Conservation (phyloP, 108 stramenopile genomes). For the Skeletonema tropicum region DNA sequence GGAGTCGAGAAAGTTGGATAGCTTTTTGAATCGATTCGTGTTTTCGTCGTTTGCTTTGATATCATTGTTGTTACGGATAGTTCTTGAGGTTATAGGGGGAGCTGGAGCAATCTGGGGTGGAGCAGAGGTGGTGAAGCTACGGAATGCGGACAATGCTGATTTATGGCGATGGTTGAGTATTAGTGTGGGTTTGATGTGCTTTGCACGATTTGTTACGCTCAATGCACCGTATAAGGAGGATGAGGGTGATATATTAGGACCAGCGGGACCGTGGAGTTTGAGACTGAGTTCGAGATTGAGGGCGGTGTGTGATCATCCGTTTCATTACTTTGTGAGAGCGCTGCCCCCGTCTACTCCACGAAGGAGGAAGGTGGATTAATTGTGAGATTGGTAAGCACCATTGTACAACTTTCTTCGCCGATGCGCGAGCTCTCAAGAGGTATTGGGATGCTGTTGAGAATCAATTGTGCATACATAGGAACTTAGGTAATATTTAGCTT, state of each 20-base stretch:
- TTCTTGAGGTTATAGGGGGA: slow-evolving; percentile 41
- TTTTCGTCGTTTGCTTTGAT: slow-evolving; percentile 36
- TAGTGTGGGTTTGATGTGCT: slow-evolving; percentile 33
- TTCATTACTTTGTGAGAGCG: slow-evolving; percentile 48
- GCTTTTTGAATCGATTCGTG: slow-evolving; percentile 25
- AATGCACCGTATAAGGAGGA: slow-evolving; percentile 39
- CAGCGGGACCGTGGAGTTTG: slow-evolving; percentile 43
- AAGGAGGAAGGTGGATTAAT: slow-evolving; percentile 15
- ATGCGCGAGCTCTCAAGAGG: neutral
- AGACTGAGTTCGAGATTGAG: slow-evolving; percentile 34
- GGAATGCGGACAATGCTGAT: slow-evolving; percentile 32
- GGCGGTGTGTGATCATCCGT: slow-evolving; percentile 43
- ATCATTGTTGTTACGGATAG: slow-evolving; percentile 34
- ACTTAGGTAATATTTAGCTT: no score
- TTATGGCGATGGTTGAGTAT: slow-evolving; percentile 39
- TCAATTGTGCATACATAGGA: no score
- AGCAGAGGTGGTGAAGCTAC: slow-evolving; percentile 20
- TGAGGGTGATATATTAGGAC: slow-evolving; percentile 47
- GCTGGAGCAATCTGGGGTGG: slow-evolving; percentile 51
- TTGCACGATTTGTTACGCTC: slow-evolving; percentile 31
- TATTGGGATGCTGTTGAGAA: no score
- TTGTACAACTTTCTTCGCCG: no score
- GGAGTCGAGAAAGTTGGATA: slow-evolving; percentile 32
- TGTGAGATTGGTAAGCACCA: no score
- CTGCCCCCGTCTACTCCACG: slow-evolving; percentile 22